These are phyloP conservation scores for Chlorella sp. DNA, from an alignment of 139 green algal genomes.

Conservation along the genomic window DNA sequence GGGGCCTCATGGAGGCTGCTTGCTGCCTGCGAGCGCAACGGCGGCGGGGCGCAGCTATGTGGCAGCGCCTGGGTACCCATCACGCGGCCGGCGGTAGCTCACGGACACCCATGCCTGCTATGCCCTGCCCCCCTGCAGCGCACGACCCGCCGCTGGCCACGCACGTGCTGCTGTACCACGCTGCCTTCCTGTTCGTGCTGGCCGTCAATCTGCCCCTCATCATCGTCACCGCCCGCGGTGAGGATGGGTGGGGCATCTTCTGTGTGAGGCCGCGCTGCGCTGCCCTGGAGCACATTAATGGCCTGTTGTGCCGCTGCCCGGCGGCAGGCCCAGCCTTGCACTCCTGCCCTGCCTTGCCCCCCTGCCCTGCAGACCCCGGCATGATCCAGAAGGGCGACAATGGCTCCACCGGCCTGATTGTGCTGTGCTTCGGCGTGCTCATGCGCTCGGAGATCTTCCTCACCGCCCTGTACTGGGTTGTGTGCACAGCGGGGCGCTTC, in stretches of 20 bases:
- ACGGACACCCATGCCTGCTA: no score
- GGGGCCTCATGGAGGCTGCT: no score
- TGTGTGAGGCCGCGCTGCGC: no score
- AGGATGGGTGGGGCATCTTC: no score
- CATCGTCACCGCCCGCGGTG: background rate
- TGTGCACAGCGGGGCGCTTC: background rate
- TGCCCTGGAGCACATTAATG: background rate
- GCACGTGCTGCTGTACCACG: constrained; percentile 3
- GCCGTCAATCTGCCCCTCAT: background rate
- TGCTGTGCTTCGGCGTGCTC: background rate
- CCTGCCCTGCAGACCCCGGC: background rate
- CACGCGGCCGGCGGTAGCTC: no score
- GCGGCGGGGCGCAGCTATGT: no score
- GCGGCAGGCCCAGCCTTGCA: background rate
- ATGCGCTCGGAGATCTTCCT: constrained; percentile 17
- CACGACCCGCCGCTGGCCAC: background rate
- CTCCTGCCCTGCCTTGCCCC: background rate
- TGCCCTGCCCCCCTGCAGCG: background rate
- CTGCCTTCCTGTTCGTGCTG: background rate
- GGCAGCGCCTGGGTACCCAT: no score
- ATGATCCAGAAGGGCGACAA: background rate
- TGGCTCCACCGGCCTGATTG: background rate
- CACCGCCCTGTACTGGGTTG: background rate
- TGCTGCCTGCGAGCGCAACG: no score
- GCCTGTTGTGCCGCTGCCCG: background rate